phyloP scores from a whole-genome alignment of 768 basidiomycete species.

The Lactifluus volemus region DNA sequence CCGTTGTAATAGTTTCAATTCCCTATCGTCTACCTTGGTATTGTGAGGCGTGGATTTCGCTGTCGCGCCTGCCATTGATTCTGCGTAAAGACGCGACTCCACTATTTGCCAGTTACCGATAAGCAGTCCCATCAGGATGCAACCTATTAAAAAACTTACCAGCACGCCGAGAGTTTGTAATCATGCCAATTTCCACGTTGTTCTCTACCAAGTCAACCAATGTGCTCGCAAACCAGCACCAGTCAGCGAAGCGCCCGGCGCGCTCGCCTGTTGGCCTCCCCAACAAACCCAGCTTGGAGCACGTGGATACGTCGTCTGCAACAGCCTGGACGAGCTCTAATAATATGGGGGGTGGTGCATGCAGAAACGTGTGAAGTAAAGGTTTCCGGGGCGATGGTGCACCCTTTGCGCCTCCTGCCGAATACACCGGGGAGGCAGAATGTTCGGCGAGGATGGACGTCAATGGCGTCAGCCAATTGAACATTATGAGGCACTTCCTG shows the following conservation, averaged over 20 bases:
- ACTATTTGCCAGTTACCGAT: constrained; percentile 33
- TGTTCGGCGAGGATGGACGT: constrained; percentile 65
- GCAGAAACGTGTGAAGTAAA: constrained; percentile 64
- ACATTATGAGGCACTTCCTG: constrained; percentile 73
- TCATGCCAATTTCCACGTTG: constrained; percentile 66
- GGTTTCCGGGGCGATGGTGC: constrained; percentile 33
- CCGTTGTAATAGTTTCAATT: constrained; percentile 54
- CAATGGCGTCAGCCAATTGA: constrained; percentile 78
- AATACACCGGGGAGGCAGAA: constrained; percentile 53
- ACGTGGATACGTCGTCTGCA: constrained; percentile 75
- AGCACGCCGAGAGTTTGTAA: constrained; percentile 52
- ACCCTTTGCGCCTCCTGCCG: constrained; percentile 29
- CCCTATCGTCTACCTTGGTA: constrained; percentile 57
- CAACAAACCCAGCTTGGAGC: constrained; percentile 60
- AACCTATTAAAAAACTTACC: constrained; percentile 31
- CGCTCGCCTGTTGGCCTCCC: constrained; percentile 55
- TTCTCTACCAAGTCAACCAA: constrained; percentile 79
- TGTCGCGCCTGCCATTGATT: constrained; percentile 64
- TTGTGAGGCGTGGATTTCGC: constrained; percentile 56
- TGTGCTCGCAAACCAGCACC: constrained; percentile 80
- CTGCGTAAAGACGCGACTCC: constrained; percentile 61
- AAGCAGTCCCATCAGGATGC: background rate
- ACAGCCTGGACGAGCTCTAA: constrained; percentile 67
- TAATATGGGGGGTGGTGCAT: constrained; percentile 75
- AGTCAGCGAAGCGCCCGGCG: constrained; percentile 70